These are phyloP conservation scores for Scalesia atractyloides DNA, from an alignment of 129 eudicot genomes.

Conservation along the genomic window DNA sequence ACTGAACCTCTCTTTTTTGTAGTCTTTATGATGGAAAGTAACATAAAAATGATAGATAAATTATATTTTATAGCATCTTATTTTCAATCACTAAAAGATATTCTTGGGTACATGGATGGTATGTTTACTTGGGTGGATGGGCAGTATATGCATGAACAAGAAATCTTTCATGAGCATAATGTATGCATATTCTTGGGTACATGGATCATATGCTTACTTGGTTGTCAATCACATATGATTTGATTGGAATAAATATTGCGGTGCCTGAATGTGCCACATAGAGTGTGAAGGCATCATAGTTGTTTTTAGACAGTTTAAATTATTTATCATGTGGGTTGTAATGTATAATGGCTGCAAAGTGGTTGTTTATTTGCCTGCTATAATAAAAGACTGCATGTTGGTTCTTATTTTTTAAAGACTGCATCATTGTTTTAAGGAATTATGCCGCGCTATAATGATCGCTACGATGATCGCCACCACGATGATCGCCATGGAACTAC, in stretches of 20 bases:
- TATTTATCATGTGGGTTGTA: not conserved
- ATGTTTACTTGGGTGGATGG: not conserved
- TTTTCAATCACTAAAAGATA: not conserved
- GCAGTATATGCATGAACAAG: constrained; percentile 2
- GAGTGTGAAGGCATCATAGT: not conserved
- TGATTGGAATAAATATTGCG: not conserved
- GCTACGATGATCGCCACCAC: constrained; percentile 23
- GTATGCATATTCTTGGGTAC: not conserved
- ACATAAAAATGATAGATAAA: not conserved
- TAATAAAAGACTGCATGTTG: not conserved
- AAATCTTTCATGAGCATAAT: constrained; percentile 3
- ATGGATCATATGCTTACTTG: constrained; percentile 14
- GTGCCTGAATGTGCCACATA: not conserved
- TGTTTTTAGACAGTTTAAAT: not conserved
- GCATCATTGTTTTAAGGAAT: constrained; percentile 27
- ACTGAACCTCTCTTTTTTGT: not conserved
- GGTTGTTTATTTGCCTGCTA: constrained; percentile 6
- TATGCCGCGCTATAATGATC: constrained; percentile 82
- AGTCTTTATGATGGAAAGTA: not conserved
- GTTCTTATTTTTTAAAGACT: not conserved
- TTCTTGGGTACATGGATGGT: not conserved
- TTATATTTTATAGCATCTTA: not conserved
- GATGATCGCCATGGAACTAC: constrained; percentile 76
- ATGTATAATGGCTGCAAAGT: not conserved
- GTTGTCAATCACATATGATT: not conserved